phyloP scores from a whole-genome alignment of 176 grass and related monocot species.

The Paspalum vaginatum region DNA sequence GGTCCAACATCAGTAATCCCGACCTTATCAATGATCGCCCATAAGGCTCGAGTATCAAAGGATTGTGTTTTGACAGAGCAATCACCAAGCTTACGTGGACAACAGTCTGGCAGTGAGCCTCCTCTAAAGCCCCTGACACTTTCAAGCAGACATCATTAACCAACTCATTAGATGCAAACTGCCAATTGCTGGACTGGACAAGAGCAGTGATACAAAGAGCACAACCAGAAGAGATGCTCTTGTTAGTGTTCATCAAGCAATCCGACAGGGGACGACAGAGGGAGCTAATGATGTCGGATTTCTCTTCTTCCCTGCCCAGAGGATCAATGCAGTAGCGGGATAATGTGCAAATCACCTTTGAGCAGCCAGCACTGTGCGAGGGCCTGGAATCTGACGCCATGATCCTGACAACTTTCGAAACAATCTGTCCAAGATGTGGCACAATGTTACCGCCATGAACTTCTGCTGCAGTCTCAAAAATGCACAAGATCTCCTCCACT shows the following conservation, averaged over 20 bases:
- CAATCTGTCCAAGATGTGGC: conserved; percentile 49
- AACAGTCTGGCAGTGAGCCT: conserved; percentile 50
- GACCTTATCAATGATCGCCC: conserved; percentile 68
- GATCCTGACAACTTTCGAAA: conserved; percentile 47
- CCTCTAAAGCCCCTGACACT: conserved; percentile 58
- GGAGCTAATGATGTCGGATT: conserved; percentile 45
- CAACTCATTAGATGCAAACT: conserved; percentile 57
- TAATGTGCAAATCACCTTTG: conserved; percentile 50
- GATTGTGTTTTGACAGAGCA: conserved; percentile 49
- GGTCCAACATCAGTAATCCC: conserved; percentile 56
- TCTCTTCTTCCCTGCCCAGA: conserved; percentile 50
- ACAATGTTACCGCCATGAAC: conserved; percentile 55
- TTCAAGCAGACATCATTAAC: conserved; percentile 69
- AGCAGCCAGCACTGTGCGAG: conserved; percentile 47
- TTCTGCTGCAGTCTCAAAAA: conserved; percentile 62
- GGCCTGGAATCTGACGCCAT: conserved; percentile 41
- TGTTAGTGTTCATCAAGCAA: conserved; percentile 55
- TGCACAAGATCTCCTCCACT: conserved; percentile 47
- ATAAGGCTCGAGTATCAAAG: conserved; percentile 67
- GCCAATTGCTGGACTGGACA: conserved; percentile 65
- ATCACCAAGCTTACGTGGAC: conserved; percentile 59
- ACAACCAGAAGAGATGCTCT: conserved; percentile 55
- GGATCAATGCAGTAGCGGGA: conserved; percentile 60
- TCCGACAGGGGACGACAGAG: conserved; percentile 60
- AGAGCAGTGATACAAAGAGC: conserved; percentile 60